phyloP scores from a whole-genome alignment of 306 rosid genomes.

The Carpinus viminea region DNA sequence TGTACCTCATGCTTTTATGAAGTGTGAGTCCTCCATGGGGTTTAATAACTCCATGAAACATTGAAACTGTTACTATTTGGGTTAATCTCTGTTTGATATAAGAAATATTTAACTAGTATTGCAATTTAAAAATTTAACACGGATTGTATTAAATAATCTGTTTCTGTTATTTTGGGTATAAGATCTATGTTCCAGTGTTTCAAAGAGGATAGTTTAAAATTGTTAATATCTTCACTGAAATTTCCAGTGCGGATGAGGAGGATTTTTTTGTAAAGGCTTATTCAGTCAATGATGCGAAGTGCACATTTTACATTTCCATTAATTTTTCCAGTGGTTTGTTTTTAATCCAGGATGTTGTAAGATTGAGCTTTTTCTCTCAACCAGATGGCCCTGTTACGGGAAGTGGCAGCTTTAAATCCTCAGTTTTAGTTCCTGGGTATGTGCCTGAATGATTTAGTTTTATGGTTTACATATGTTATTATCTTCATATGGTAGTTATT shows the following conservation, averaged over 20 bases:
- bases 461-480: conserved; percentile 16
- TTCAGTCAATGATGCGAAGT: background rate
- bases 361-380: conserved; percentile 80
- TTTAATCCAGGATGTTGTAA: conserved; percentile 64
- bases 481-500: conserved; percentile 29
- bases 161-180: background rate
- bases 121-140: background rate
- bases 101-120: background rate
- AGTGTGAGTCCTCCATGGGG: background rate
- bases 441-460: conserved; percentile 34
- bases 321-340: conserved; percentile 5
- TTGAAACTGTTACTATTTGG: background rate
- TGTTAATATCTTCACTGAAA: background rate
- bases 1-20: background rate
- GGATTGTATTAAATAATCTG: no score
- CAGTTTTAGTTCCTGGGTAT: conserved; percentile 83
- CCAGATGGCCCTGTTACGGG: conserved; percentile 93
- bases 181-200: background rate
- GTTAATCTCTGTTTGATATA: background rate
- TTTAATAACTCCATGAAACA: background rate
- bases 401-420: conserved; percentile 73
- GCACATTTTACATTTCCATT: conserved; percentile 3
- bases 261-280: background rate
- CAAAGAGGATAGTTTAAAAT: background rate
- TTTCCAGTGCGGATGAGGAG: background rate